phyloP scores from a whole-genome alignment of 2,329 filamentous ascomycete genomes.

The Dissoconium aciculare region DNA sequence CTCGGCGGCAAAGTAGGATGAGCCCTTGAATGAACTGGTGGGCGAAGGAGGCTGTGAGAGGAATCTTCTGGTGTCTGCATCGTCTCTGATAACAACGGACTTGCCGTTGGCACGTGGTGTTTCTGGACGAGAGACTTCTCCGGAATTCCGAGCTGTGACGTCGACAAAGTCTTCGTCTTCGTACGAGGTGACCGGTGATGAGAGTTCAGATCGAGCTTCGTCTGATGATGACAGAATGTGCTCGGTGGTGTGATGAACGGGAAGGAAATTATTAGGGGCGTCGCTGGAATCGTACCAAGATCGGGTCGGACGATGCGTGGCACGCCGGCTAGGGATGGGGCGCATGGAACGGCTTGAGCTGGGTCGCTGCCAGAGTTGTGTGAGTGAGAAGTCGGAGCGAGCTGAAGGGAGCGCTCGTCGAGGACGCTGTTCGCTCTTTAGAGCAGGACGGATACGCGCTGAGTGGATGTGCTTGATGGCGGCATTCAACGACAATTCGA shows the following conservation, averaged over 20 bases:
- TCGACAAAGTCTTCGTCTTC: constrained; percentile 12
- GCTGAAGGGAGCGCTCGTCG: not conserved
- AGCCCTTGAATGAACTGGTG: not conserved
- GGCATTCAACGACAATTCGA: constrained; percentile 69
- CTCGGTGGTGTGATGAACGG: not conserved
- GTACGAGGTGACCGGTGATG: constrained; percentile 13
- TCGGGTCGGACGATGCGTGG: constrained; percentile 1
- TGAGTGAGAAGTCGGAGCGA: not conserved
- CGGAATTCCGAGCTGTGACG: constrained; percentile 2
- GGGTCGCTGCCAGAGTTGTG: not conserved
- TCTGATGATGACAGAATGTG: constrained; percentile 11
- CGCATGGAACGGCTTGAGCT: not conserved
- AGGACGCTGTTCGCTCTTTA: not conserved
- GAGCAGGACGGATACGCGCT: not conserved
- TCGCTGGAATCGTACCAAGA: constrained; percentile 5
- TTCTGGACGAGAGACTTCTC: not conserved
- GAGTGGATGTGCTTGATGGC: constrained; percentile 36
- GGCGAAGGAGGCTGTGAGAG: not conserved
- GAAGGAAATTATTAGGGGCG: not conserved
- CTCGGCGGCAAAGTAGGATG: not conserved
- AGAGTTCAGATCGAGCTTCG: constrained; percentile 11
- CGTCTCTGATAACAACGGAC: not conserved
- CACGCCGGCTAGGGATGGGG: not conserved
- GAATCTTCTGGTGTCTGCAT: not conserved
- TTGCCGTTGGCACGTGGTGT: not conserved